A percentile compares a stretch with the other conserved stretches of the same genome.
Conservation (phyloP, 225 moss, liverwort and hornwort genomes). For the Pseudoscleropodium purum region DNA sequence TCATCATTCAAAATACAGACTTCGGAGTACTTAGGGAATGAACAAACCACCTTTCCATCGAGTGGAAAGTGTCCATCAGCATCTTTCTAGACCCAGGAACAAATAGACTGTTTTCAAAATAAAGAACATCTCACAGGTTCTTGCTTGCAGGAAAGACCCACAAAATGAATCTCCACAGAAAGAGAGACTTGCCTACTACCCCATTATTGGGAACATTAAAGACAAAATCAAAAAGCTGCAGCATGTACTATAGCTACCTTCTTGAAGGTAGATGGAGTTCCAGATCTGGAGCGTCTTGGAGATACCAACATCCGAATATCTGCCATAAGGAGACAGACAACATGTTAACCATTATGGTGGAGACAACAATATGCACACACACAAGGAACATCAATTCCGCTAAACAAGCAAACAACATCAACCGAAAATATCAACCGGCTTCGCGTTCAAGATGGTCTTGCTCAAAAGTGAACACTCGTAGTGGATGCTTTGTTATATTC, state of each 20-base stretch:
- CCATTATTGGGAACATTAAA: neutral
- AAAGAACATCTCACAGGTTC: neutral
- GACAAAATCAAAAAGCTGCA: neutral
- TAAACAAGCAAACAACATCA: neutral
- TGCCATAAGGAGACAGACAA: neutral
- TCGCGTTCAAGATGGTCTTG: neutral
- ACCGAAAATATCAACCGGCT: neutral
- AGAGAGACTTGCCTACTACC: neutral
- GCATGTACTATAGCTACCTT: neutral
- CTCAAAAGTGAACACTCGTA: neutral
- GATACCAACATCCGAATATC: neutral
- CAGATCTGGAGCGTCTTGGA: neutral
- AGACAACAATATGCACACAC: neutral
- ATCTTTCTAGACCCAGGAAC: fast-evolving
- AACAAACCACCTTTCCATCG: neutral
- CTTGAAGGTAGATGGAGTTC: neutral
- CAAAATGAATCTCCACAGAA: neutral
- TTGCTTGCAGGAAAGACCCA: neutral
- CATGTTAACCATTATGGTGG: neutral
- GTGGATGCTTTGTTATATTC: neutral
- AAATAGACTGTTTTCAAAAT: neutral
- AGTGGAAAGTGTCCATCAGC: neutral
- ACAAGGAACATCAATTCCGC: neutral
- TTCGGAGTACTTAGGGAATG: neutral
- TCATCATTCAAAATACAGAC: neutral